Percentiles rank a stretch among this genome's conserved stretches.
phyloP scores from a whole-genome alignment of 2,329 filamentous ascomycete genomes.

The Grosmannia serpens region DNA sequence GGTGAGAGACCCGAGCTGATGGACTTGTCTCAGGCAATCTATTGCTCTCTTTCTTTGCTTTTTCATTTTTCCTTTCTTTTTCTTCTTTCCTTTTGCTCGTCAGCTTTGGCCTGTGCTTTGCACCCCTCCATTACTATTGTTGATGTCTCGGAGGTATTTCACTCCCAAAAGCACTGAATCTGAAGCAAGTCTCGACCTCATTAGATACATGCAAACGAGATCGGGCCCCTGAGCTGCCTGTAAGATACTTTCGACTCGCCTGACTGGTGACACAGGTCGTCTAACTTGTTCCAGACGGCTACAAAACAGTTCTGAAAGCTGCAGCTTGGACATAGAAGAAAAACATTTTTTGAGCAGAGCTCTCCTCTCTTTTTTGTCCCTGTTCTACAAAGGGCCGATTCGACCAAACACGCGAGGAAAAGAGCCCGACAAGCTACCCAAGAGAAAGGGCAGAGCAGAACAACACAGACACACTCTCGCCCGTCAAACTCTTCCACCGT shows the following conservation, averaged over 20 bases:
- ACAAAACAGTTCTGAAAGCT: neutral
- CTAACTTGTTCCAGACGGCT: neutral
- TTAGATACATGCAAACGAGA: neutral
- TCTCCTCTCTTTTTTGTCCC: neutral
- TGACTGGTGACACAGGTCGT: neutral
- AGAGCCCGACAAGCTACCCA: neutral
- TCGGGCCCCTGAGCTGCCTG: neutral
- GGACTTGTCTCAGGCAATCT: neutral
- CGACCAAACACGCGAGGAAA: neutral
- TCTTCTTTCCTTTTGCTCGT: neutral
- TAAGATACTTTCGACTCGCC: neutral
- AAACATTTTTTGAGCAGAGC: neutral
- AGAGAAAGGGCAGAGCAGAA: neutral
- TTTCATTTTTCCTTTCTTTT: neutral
- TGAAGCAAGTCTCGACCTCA: neutral
- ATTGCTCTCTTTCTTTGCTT: neutral
- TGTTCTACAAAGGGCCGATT: neutral
- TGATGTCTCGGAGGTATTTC: neutral
- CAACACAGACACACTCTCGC: neutral
- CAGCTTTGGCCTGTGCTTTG: neutral
- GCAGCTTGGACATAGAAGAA: neutral
- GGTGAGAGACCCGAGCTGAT: neutral
- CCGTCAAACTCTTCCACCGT: neutral
- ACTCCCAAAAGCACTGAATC: neutral
- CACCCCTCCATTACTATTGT: neutral